These are phyloP conservation scores for Zymoseptoria pseudotritici DNA, from an alignment of 2,329 filamentous ascomycete genomes.

Conservation along the genomic window DNA sequence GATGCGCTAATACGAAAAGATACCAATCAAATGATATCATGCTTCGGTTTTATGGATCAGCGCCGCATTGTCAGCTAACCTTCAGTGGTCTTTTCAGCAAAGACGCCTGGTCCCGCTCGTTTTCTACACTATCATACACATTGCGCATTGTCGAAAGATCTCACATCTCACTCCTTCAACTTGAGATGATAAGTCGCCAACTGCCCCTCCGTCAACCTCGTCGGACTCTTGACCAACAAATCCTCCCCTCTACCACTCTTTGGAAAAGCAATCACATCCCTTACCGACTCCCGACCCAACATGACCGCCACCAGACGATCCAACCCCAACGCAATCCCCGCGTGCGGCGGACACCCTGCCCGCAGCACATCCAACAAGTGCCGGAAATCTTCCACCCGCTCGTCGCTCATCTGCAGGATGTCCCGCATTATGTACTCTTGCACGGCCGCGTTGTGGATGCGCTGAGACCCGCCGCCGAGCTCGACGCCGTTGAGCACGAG, in stretches of 20 bases:
- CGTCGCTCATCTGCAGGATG: conserved; percentile 67
- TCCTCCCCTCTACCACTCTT: conserved; percentile 91
- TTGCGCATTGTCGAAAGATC: not conserved
- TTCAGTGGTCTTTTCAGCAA: not conserved
- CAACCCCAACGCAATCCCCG: conserved; percentile 87
- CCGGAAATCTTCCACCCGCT: conserved; percentile 69
- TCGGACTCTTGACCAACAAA: conserved; percentile 70
- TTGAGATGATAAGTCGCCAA: conserved; percentile 53
- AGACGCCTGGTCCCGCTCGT: not conserved
- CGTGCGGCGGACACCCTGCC: conserved; percentile 87
- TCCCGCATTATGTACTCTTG: conserved; percentile 81
- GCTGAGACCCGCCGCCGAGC: conserved; percentile 82
- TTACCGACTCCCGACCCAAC: conserved; percentile 66
- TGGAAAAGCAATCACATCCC: conserved; percentile 94
- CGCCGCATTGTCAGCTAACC: not conserved
- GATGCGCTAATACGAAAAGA: not conserved
- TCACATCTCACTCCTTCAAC: conserved; percentile 10
- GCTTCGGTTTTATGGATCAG: not conserved
- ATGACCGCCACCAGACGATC: conserved; percentile 78
- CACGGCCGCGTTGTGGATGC: conserved; percentile 77
- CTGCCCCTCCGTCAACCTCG: conserved; percentile 54
- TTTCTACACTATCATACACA: not conserved
- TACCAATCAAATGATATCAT: not conserved
- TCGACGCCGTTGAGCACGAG: conserved; percentile 93
- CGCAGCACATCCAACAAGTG: conserved; percentile 77